Evolutionary conservation across 2,329 filamentous ascomycete species (phyloP).

Genomic region (Seiridium cupressi): DNA sequence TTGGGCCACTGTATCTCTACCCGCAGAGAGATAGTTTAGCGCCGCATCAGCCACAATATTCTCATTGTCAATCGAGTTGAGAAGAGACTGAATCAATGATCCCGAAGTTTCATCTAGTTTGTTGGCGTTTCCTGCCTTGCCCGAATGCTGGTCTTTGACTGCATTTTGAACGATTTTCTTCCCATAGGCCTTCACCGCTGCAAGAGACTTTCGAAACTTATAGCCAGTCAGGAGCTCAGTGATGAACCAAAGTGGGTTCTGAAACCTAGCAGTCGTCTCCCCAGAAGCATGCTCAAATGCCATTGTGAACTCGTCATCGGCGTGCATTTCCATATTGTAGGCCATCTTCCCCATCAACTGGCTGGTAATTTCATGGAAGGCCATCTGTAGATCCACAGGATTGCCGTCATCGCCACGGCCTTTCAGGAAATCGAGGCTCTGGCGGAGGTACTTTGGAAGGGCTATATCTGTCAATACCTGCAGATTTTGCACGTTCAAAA

Average conservation of each 20-base stretch:
- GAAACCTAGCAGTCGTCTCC: constrained; percentile 58
- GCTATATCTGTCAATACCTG: constrained; percentile 55
- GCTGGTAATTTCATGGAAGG: constrained; percentile 64
- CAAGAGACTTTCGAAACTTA: constrained; percentile 47
- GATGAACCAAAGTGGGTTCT: constrained; percentile 62
- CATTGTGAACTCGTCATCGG: constrained; percentile 56
- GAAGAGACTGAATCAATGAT: constrained; percentile 58
- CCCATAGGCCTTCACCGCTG: constrained; percentile 54
- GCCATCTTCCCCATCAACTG: constrained; percentile 67
- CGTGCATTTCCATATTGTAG: constrained; percentile 67
- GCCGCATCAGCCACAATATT: constrained; percentile 62
- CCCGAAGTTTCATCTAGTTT: constrained; percentile 45
- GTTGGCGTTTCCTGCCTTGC: constrained; percentile 14
- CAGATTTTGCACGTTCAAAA: constrained; percentile 57
- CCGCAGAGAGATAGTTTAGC: constrained; percentile 64
- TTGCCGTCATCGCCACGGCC: constrained; percentile 20
- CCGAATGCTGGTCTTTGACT: constrained; percentile 33
- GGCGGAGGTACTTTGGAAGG: constrained; percentile 51
- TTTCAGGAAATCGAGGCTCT: constrained; percentile 38
- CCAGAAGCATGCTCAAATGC: constrained; percentile 64
- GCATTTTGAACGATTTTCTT: constrained; percentile 55
- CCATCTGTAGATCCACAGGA: constrained; percentile 54
- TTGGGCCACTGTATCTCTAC: constrained; percentile 64
- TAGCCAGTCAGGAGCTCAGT: constrained; percentile 53
- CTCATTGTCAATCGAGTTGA: constrained; percentile 54